Evolutionary conservation across 306 rosid genomes (phyloP).

Genomic region (Cicer arietinum): DNA sequence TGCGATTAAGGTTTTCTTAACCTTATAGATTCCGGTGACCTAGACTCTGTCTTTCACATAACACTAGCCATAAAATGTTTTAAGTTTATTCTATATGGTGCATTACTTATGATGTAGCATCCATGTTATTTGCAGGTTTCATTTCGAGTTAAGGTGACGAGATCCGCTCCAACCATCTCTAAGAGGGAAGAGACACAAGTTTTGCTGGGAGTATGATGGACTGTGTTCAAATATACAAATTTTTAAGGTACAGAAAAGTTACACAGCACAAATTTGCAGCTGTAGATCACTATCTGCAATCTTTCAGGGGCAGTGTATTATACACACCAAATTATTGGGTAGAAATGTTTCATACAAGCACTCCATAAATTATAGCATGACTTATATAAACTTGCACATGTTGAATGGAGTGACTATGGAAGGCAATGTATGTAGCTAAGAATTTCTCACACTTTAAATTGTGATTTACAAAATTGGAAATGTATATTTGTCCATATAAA

Average conservation of each 20-base stretch:
- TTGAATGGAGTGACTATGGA: constrained; percentile 36
- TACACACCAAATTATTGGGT: not conserved
- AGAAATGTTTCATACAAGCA: constrained; percentile 21
- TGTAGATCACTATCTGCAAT: constrained; percentile 16
- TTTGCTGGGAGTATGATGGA: constrained; percentile 47
- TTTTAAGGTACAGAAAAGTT: constrained; percentile 34
- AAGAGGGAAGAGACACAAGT: constrained; percentile 48
- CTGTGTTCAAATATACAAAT: not conserved
- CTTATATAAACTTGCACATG: constrained; percentile 21
- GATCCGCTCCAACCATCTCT: constrained; percentile 45
- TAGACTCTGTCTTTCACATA: too few species aligned
- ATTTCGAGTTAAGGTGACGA: constrained; percentile 70
- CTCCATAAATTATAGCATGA: constrained; percentile 26
- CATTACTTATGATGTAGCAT: constrained; percentile 13
- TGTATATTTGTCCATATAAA: constrained; percentile 8
- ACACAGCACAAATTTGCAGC: constrained; percentile 25
- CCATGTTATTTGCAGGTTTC: constrained; percentile 60
- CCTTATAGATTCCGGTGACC: too few species aligned
- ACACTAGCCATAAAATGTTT: too few species aligned
- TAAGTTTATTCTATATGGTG: not conserved
- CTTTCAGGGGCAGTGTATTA: constrained; percentile 1
- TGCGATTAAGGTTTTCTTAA: too few species aligned
- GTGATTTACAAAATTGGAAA: constrained; percentile 14
- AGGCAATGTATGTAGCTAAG: constrained; percentile 9
- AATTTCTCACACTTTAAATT: constrained; percentile 2